A percentile compares a stretch with the other conserved stretches of the same genome.
Conservation (phyloP, 345 rosid genomes). For the Hevea brasiliensis region DNA sequence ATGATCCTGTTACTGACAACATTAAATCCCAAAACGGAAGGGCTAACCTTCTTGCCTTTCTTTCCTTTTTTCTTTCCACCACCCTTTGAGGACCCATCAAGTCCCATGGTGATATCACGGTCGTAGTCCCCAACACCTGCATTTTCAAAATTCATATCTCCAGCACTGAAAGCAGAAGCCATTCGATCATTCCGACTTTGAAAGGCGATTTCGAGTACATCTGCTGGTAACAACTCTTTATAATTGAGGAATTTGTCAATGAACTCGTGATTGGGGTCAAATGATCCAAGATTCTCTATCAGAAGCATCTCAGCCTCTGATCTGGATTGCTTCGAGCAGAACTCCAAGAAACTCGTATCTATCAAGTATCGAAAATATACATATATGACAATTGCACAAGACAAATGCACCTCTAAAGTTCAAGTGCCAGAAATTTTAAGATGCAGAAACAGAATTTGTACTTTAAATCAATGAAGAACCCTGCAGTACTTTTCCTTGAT, state of each 20-base stretch:
- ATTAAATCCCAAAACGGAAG: conserved; percentile 79
- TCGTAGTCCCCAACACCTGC: conserved; percentile 25
- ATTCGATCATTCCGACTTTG: conserved; percentile 49
- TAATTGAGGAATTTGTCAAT: conserved; percentile 91
- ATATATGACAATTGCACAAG: not conserved
- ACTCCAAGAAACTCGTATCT: conserved; percentile 94
- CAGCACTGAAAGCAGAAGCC: conserved; percentile 35
- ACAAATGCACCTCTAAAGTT: no score
- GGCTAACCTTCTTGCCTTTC: conserved; percentile 86
- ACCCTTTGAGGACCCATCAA: conserved; percentile 55
- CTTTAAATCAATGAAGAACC: not conserved
- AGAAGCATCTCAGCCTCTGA: conserved; percentile 86
- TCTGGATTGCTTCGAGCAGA: conserved; percentile 84
- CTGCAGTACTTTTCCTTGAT: not conserved
- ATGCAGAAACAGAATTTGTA: not conserved
- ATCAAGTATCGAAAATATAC: not conserved
- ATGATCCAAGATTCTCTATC: conserved; percentile 68
- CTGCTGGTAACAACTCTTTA: conserved; percentile 75
- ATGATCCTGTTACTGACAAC: conserved; percentile 96
- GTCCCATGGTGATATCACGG: conserved; percentile 9
- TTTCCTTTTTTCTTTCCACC: conserved; percentile 83
- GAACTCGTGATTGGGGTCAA: conserved; percentile 74
- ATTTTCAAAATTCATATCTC: conserved; percentile 44
- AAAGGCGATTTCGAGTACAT: conserved; percentile 89
- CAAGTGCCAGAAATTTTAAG: not conserved